Evolutionary conservation across 1,284 basidiomycete genomes (phyloP).

Genomic region (Puccinia triticina): DNA sequence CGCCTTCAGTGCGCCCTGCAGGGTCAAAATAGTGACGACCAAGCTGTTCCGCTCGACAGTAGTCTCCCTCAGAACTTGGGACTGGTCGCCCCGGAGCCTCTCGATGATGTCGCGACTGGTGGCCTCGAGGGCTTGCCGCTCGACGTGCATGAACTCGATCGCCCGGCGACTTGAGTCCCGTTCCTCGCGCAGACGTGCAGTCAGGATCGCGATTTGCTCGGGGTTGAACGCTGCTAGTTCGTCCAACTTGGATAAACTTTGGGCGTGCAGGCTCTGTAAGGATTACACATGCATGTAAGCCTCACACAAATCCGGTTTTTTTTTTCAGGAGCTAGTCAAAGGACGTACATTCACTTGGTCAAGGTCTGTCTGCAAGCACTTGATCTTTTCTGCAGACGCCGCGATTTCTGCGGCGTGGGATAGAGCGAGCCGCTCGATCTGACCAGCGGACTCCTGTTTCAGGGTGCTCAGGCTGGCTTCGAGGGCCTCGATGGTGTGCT

Average conservation of each 20-base stretch:
- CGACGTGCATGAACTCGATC: conserved; percentile 17
- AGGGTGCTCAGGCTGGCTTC: neutral
- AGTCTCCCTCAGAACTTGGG: neutral
- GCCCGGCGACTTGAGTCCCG: conserved; percentile 11
- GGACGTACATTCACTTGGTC: conserved; percentile 14
- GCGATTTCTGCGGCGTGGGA: neutral
- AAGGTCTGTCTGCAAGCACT: neutral
- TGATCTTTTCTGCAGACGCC: neutral
- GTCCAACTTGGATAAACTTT: conserved; percentile 10
- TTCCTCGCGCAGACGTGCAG: conserved; percentile 30
- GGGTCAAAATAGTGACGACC: conserved; percentile 13
- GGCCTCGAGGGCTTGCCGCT: conserved; percentile 17
- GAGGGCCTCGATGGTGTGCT: neutral
- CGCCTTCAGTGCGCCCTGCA: neutral
- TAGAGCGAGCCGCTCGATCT: neutral
- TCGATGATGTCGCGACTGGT: neutral
- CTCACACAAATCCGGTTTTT: too few relatives aligned
- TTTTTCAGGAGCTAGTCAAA: too few relatives aligned
- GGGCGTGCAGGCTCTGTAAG: conserved; percentile 8
- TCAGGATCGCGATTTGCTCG: neutral
- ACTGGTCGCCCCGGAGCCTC: neutral
- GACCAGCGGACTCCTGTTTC: conserved; percentile 7
- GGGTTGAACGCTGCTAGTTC: conserved; percentile 22
- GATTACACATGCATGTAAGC: neutral
- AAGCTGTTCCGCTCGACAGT: conserved; percentile 18